A percentile compares a stretch with the other conserved stretches of the same genome.
phyloP scores from a whole-genome alignment of 495 filamentous ascomycete species.

The Cenococcum geophilum region DNA sequence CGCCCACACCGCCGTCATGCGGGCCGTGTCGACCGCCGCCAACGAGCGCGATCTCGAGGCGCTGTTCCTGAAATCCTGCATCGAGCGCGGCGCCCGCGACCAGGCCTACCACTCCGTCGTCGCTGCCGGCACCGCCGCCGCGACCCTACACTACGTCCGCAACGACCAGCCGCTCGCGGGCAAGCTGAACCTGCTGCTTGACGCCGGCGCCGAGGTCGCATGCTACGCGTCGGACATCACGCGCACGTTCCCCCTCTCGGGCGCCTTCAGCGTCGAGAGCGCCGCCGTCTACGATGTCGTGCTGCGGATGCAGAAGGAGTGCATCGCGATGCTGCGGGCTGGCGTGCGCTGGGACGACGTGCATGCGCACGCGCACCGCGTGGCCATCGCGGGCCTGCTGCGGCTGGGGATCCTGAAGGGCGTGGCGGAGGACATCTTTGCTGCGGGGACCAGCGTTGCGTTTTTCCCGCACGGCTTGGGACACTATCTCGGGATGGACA shows the following conservation, averaged over 20 bases:
- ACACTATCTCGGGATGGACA: constrained; percentile 92
- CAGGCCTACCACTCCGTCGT: constrained; percentile 85
- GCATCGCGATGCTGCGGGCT: constrained; percentile 65
- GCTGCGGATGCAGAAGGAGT: constrained; percentile 73
- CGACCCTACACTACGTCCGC: constrained; percentile 81
- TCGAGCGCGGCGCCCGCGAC: constrained; percentile 63
- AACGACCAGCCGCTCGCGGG: constrained; percentile 63
- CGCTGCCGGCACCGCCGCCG: constrained; percentile 66
- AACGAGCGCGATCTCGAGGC: constrained; percentile 84
- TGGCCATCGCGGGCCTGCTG: constrained; percentile 75
- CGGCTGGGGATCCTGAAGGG: constrained; percentile 69
- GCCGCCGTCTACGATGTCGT: constrained; percentile 80
- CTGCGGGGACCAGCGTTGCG: constrained; percentile 66
- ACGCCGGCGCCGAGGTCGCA: constrained; percentile 74
- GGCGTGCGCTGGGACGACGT: constrained; percentile 81
- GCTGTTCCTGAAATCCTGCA: constrained; percentile 67
- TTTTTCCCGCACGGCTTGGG: constrained; percentile 93
- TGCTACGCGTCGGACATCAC: constrained; percentile 87
- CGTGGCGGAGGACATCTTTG: constrained; percentile 62
- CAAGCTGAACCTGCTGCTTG: constrained; percentile 70
- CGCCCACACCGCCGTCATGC: constrained; percentile 67
- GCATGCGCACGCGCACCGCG: constrained; percentile 67
- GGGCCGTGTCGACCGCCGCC: constrained; percentile 54
- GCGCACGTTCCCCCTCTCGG: constrained; percentile 76
- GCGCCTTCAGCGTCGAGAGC: constrained; percentile 66